Base-by-base conservation (phyloP, 345 rosid genomes). In the Erodium maritimum region DNA sequence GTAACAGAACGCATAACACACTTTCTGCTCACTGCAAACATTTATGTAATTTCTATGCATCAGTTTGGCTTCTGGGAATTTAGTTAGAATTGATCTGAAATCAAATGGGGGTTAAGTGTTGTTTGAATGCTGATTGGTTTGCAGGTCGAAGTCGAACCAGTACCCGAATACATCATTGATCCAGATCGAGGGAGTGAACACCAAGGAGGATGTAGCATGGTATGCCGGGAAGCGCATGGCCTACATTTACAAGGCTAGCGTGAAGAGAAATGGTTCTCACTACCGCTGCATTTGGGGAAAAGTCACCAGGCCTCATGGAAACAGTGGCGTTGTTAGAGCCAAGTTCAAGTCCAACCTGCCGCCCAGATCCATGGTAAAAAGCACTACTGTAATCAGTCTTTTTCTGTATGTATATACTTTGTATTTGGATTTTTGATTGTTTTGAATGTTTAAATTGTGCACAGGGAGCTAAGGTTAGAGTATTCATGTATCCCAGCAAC, bases 281-380 rank as follows among this genome's bases (percentile, higher is more conserved):
- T 90, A 87, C 62, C 91, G 95, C 22, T 90, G 97, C 83, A 87
- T 90, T 20, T 90, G 97, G 97, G 97, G 97, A 8, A 87, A 90
- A 77, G 97, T 90, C 11, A 8, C 72, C 13, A 78, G 97, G 76
- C 88, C 97, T 68, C 95, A 87, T 51, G 97, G 97, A 68, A 90
- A 90, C 86, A 90, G 87, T 5, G 95, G 97, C 17, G 88, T 90
- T 5, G 95, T 90, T 5, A 89, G 97, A 21, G 84, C 95, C 9
- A 82, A 81, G 79, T 90, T 90, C 82, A 90, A 81, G 68, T 86
- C 95, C 23, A 90, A 90, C 64, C 70, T 87, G 59, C 97, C 97
- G 54, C 95, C 97, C 1, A 90, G 73, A 68, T 82, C 97, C 12
- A 90, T 90, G 97, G 97, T 90, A 77, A 6, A 23, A 6, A 42